phyloP scores from a whole-genome alignment of 768 basidiomycete species.

The Mycena indigotica region DNA sequence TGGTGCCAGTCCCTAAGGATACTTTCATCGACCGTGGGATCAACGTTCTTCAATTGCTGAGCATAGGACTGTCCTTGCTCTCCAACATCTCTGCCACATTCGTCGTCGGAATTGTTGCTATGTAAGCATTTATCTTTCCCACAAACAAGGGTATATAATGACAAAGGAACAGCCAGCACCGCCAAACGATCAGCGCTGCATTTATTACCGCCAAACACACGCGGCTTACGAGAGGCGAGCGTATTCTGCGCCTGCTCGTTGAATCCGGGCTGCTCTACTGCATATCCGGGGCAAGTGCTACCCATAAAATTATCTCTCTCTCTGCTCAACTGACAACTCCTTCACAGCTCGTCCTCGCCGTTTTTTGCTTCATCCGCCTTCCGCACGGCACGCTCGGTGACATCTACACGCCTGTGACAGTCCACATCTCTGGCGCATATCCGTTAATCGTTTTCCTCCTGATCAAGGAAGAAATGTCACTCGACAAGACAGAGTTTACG shows the following conservation, averaged over 20 bases:
- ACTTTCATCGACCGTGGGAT: not conserved
- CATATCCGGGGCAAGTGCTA: not conserved
- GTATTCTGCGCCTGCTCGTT: not conserved
- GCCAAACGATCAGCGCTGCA: not conserved
- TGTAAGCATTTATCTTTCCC: constrained; percentile 4
- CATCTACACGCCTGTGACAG: not conserved
- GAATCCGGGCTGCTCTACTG: not conserved
- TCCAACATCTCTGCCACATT: not conserved
- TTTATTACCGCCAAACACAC: no score
- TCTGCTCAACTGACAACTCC: not conserved
- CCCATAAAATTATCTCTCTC: not conserved
- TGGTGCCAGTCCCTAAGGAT: not conserved
- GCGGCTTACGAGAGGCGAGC: not conserved
- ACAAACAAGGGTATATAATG: not conserved
- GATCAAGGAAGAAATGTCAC: not conserved
- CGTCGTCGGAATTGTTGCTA: constrained; percentile 12
- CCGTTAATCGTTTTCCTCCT: not conserved
- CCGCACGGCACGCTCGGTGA: not conserved
- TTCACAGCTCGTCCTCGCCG: not conserved
- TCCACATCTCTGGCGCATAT: not conserved
- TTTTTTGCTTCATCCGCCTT: not conserved
- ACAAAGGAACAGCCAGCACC: not conserved
- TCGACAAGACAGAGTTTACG: not conserved
- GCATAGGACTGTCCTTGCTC: not conserved
- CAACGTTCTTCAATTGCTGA: not conserved